phyloP scores from a whole-genome alignment of 257 asterid genomes.

The Primulina huaijiensis region DNA sequence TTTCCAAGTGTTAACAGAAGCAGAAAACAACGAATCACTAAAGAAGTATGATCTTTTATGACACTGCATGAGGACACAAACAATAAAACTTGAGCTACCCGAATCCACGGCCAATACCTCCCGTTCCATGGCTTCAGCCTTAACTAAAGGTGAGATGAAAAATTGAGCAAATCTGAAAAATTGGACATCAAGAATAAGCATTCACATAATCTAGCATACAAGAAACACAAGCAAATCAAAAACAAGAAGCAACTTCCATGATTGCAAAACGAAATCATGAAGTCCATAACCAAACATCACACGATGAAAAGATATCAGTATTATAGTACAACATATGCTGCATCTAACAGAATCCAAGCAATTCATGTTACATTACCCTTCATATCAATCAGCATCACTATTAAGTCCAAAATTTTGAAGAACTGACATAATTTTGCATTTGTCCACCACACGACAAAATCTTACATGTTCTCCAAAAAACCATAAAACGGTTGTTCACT shows the following conservation, averaged over 20 bases:
- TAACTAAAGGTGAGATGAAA: constrained; percentile 79
- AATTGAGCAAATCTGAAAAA: constrained; percentile 87
- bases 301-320: background rate
- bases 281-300: constrained; percentile 6
- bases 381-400: constrained; percentile 6
- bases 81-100: constrained; percentile 45
- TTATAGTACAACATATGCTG: background rate
- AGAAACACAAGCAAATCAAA: constrained; percentile 17
- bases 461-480: background rate
- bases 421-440: constrained; percentile 3
- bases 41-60: constrained; percentile 6
- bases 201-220: constrained; percentile 15
- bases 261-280: constrained; percentile 7
- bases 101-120: constrained; percentile 96
- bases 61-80: constrained; percentile 7
- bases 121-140: constrained; percentile 98
- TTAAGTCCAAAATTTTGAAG: background rate
- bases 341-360: background rate
- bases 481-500: background rate
- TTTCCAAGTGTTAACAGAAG: constrained; percentile 24
- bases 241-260: background rate
- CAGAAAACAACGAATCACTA: background rate
- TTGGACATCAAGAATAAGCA: constrained; percentile 22
- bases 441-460: background rate
- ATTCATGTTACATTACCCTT: background rate